These are phyloP conservation scores for Bipolaris victoriae DNA, from an alignment of 2,329 filamentous ascomycete genomes.

Conservation along the genomic window DNA sequence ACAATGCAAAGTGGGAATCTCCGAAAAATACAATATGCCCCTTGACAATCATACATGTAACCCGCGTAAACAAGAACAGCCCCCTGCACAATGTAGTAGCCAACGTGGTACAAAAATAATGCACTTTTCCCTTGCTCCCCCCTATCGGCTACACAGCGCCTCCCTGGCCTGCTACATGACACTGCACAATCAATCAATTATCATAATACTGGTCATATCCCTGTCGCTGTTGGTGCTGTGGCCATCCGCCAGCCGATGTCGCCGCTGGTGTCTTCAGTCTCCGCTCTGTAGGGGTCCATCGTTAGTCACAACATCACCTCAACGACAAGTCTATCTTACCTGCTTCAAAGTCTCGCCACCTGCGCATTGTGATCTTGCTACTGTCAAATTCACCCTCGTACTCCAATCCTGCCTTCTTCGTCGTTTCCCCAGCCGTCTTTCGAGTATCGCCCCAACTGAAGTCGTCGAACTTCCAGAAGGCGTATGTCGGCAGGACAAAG, in stretches of 20 bases:
- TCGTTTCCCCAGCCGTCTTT: conserved; percentile 90
- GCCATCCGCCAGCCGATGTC: conserved; percentile 45
- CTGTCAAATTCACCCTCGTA: conserved; percentile 97
- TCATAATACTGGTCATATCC: conserved; percentile 51
- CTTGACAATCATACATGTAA: no score
- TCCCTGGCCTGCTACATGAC: conserved; percentile 32
- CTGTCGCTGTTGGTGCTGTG: conserved; percentile 33
- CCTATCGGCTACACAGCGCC: conserved; percentile 24
- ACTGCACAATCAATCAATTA: conserved; percentile 41
- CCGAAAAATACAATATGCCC: conserved; percentile 1
- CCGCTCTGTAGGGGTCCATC: conserved; percentile 46
- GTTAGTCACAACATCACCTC: conserved; percentile 37
- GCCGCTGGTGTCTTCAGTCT: conserved; percentile 49
- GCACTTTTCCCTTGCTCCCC: conserved; percentile 32
- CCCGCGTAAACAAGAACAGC: conserved; percentile 12
- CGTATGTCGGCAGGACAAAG: conserved; percentile 89
- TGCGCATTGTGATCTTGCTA: conserved; percentile 99
- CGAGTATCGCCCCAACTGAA: conserved; percentile 99
- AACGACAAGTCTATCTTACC: conserved; percentile 52
- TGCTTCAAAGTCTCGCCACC: conserved; percentile 92
- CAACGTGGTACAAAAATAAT: conserved; percentile 31
- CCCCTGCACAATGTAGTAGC: conserved; percentile 37
- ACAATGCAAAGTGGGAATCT: conserved; percentile 8
- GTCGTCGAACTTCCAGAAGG: conserved; percentile 99
- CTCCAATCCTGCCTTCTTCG: conserved; percentile 83